Evolutionary conservation across 495 filamentous ascomycete genomes (phyloP).

Genomic region (Darksidea phi): DNA sequence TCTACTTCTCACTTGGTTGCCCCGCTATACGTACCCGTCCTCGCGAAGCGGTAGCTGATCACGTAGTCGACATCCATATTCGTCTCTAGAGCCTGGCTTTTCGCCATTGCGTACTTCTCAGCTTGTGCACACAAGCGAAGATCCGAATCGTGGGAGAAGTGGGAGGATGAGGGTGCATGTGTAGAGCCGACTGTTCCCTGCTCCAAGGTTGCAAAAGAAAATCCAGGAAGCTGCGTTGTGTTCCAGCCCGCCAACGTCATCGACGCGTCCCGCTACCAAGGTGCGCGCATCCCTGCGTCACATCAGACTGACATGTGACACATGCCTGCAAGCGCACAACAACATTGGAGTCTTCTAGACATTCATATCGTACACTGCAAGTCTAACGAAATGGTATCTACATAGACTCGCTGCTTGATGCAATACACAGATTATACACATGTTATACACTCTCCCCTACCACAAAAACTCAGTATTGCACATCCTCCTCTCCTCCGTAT

Average conservation of each 20-base stretch:
- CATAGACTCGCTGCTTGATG: no score
- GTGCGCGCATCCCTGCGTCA: constrained; percentile 1
- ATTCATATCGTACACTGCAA: no score
- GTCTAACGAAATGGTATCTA: no score
- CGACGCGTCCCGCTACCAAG: not conserved
- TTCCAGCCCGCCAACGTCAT: constrained; percentile 21
- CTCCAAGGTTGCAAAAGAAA: constrained; percentile 6
- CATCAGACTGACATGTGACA: no score
- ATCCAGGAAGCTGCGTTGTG: constrained; percentile 22
- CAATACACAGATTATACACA: no score
- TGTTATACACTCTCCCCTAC: constrained; percentile 12
- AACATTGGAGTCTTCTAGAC: no score
- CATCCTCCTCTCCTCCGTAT: constrained; percentile 26
- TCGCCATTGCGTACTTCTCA: constrained; percentile 31
- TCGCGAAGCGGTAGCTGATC: constrained; percentile 71
- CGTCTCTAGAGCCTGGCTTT: constrained; percentile 44
- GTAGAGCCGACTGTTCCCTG: not conserved
- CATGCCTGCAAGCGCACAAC: no score
- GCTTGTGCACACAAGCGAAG: no score
- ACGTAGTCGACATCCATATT: constrained; percentile 91
- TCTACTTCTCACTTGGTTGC: not conserved
- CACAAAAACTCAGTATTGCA: constrained; percentile 29
- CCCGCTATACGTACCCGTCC: constrained; percentile 52
- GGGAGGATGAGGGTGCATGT: no score
- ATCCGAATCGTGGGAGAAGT: no score